Evolutionary conservation across 331 rosid genomes (phyloP), one percentile per base, ranked within the genome.

Genomic region (Cucumis variabilis): DNA sequence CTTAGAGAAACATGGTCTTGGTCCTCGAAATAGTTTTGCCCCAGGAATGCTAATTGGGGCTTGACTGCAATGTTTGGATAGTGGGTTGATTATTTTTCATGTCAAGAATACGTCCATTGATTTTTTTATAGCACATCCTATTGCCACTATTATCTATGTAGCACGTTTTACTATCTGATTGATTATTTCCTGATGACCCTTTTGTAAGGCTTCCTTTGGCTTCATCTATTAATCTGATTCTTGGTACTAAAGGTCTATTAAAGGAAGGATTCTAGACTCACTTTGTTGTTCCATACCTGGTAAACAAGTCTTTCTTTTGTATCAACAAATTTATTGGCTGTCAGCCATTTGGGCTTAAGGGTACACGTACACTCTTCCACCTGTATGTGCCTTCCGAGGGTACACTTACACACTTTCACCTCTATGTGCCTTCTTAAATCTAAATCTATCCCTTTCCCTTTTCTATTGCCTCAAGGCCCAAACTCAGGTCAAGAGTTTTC

Each of bases 361-460:
- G 41, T 70, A 70, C 76, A 70, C 76, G 41, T 70, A 70, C 76
- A 70, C 76, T 28, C 76, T 70, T 70, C 76, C 46, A 28, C 5
- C 76, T 23, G 3, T 28, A 70, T 70, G 76, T 28, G 14, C 76
- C 46, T 70, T 70, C 44, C 5, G n/a, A 14, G 46, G 44, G 37
- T 70, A 70, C 76, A 70, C 76, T 19, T 70, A 70, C 46, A 70
- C 76, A 15, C 76, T 70, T 70, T 48, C 48, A 30, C 6, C 48
- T 23, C 0, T 30, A 70, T 16, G 76, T 30, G 16, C 76, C n/a
- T 70, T 70, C 46, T 13, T 9, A 70, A 70, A 70, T 70, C 76
- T 27, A 70, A 70, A 70, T 17, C 82, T 23, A 75, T 21, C 53
- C 19, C 60, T 44, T 75, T 75, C 13, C 30, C 82, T 73, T 41